A percentile compares a stretch with the other conserved stretches of the same genome.
Evolutionary conservation across 2,329 filamentous ascomycete species (phyloP).

Genomic region (Cercospora sesami): DNA sequence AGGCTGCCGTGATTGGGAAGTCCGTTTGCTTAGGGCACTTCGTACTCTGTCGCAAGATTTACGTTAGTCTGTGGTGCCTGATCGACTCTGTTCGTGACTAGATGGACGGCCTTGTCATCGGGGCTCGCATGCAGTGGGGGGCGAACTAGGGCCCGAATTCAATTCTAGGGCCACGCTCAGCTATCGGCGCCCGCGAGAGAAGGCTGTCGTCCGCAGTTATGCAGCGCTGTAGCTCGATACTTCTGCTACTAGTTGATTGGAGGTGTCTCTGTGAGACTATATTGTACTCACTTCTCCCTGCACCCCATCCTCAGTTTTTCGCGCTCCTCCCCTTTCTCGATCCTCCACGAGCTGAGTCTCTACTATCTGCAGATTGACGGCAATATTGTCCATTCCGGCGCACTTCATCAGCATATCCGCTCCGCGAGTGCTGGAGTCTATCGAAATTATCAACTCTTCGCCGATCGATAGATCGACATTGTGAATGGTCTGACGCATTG

Average conservation of each 20-base stretch:
- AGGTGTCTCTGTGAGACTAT: neutral
- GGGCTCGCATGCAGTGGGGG: neutral
- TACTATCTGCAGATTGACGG: neutral
- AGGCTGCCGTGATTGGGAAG: neutral
- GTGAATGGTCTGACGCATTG: neutral
- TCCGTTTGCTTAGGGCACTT: neutral
- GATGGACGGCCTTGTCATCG: neutral
- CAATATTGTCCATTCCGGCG: neutral
- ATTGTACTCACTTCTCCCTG: neutral
- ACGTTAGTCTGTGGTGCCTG: neutral
- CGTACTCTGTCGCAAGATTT: neutral
- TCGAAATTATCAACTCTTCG: neutral
- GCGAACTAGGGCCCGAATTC: neutral
- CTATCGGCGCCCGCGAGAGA: neutral
- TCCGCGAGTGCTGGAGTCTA: neutral
- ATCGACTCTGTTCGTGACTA: neutral
- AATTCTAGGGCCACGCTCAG: neutral
- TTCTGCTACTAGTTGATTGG: neutral
- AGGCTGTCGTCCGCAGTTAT: neutral
- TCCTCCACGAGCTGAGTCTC: neutral
- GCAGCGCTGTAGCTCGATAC: neutral
- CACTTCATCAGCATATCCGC: neutral
- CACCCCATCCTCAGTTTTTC: neutral
- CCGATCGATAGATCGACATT: neutral
- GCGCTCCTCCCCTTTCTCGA: neutral